Conservation (phyloP, 352 stramenopile genomes). For the Phytopythium oedochilum region DNA sequence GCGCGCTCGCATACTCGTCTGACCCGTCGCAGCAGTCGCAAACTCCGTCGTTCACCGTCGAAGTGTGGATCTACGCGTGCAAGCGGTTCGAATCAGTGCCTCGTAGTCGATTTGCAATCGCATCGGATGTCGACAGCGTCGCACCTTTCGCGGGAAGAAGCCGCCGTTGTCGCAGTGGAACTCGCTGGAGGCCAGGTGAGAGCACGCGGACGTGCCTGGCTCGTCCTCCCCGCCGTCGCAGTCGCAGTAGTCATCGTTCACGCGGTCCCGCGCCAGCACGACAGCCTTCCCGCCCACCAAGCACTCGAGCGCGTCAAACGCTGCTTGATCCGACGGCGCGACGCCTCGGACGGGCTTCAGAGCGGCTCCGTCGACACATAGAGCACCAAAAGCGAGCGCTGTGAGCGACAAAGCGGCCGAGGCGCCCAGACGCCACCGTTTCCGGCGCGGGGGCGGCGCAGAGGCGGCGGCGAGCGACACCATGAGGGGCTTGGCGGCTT, state of each 20-base stretch:
- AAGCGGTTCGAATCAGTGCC: not conserved
- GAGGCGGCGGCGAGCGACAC: not conserved
- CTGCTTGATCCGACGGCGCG: slow-evolving; percentile 22
- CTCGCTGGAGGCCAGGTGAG: slow-evolving; percentile 33
- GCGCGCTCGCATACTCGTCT: slow-evolving; percentile 66
- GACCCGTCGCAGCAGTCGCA: slow-evolving; percentile 97
- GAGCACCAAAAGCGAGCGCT: slow-evolving; percentile 6
- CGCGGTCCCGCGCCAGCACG: slow-evolving; percentile 25
- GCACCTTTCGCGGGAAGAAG: slow-evolving; percentile 52
- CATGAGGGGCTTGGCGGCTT: too few species aligned
- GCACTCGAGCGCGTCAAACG: slow-evolving; percentile 29
- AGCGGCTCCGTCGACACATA: not conserved
- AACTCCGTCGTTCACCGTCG: slow-evolving; percentile 90
- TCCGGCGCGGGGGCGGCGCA: not conserved
- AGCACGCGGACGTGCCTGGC: slow-evolving; percentile 79
- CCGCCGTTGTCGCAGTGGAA: slow-evolving; percentile 79
- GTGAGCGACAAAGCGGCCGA: not conserved
- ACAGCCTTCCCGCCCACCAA: slow-evolving; percentile 19
- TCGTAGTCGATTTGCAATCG: not conserved
- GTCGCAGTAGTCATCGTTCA: slow-evolving; percentile 95
- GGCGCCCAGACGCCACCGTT: not conserved
- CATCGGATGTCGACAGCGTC: not conserved
- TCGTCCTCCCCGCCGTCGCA: slow-evolving; percentile 89
- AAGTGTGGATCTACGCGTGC: slow-evolving; percentile 59
- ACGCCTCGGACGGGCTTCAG: slow-evolving; percentile 34